Conservation (phyloP, 1,284 basidiomycete species). For the Hymenochaete sp. region DNA sequence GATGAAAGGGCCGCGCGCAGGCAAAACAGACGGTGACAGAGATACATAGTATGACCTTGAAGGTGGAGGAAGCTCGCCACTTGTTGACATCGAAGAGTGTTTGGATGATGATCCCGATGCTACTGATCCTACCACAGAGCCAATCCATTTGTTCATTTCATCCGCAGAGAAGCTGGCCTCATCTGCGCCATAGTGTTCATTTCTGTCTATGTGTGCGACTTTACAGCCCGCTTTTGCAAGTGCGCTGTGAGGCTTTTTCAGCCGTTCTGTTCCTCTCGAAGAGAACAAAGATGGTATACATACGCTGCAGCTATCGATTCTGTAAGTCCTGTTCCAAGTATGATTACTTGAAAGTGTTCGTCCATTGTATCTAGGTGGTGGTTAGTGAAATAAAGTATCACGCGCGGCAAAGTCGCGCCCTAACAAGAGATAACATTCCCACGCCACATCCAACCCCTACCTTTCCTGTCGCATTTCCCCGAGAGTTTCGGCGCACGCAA, state of each 20-base stretch:
- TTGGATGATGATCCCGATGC: slow-evolving; percentile 22
- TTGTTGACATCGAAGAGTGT: slow-evolving; percentile 31
- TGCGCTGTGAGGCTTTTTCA: slow-evolving; percentile 43
- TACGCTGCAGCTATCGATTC: slow-evolving; percentile 88
- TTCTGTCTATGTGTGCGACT: slow-evolving; percentile 82
- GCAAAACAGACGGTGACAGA: slow-evolving; percentile 75
- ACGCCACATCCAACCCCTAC: not conserved
- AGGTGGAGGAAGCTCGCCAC: slow-evolving; percentile 29
- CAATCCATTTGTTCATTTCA: slow-evolving; percentile 65
- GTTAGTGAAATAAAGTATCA: not conserved
- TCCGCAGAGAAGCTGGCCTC: slow-evolving; percentile 78
- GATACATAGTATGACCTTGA: slow-evolving; percentile 80
- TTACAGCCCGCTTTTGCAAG: slow-evolving; percentile 81
- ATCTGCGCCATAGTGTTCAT: slow-evolving; percentile 78
- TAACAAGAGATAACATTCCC: not conserved
- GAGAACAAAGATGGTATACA: slow-evolving; percentile 27
- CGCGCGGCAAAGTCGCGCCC: not conserved
- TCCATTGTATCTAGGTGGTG: slow-evolving; percentile 5
- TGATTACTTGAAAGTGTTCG: slow-evolving; percentile 63
- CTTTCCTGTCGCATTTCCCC: too few species aligned
- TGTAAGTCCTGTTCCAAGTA: slow-evolving; percentile 82
- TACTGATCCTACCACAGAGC: slow-evolving; percentile 22
- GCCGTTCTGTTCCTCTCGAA: not conserved
- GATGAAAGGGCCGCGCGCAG: slow-evolving; percentile 74
- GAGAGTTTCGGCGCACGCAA: too few species aligned